A percentile compares a stretch with the other conserved stretches of the same genome.
Evolutionary conservation across 169 alveolate genomes (phyloP).

Genomic region (Plasmodium berghei): DNA sequence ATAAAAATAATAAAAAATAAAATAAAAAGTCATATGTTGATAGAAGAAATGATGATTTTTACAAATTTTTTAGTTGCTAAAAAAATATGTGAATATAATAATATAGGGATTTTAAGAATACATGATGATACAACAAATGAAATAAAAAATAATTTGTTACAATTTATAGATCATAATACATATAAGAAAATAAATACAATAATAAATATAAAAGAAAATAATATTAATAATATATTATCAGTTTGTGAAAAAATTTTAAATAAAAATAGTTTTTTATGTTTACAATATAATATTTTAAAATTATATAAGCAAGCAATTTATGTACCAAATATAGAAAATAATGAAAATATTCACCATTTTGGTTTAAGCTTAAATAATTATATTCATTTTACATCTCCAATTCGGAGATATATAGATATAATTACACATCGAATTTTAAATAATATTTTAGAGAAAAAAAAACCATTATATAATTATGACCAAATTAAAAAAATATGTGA

Average conservation of each 20-base stretch:
- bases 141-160: slow-evolving; percentile 75
- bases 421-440: slow-evolving; percentile 95
- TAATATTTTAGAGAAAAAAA: slow-evolving; percentile 28
- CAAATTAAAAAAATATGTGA: slow-evolving; percentile 79
- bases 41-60: slow-evolving; percentile 88
- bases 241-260: slow-evolving; percentile 80
- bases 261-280: slow-evolving; percentile 78
- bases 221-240: slow-evolving; percentile 30
- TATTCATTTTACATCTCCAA: slow-evolving; percentile 99
- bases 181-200: slow-evolving; percentile 31
- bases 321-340: slow-evolving; percentile 70
- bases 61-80: slow-evolving; percentile 86
- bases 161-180: slow-evolving; percentile 59
- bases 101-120: slow-evolving; percentile 78
- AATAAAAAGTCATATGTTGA: slow-evolving; percentile 84
- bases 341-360: slow-evolving; percentile 90
- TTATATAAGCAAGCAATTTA: slow-evolving; percentile 84
- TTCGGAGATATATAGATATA: slow-evolving; percentile 98
- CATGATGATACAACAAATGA: slow-evolving; percentile 84
- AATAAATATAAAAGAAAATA: slow-evolving; percentile 26
- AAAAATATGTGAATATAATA: slow-evolving; percentile 75
- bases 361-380: slow-evolving; percentile 97
- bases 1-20: slow-evolving; percentile 52
- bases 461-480: slow-evolving; percentile 44
- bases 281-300: slow-evolving; percentile 81